Base-by-base conservation (phyloP, 805 yeast genomes). In the Starmerella kuoi region DNA sequence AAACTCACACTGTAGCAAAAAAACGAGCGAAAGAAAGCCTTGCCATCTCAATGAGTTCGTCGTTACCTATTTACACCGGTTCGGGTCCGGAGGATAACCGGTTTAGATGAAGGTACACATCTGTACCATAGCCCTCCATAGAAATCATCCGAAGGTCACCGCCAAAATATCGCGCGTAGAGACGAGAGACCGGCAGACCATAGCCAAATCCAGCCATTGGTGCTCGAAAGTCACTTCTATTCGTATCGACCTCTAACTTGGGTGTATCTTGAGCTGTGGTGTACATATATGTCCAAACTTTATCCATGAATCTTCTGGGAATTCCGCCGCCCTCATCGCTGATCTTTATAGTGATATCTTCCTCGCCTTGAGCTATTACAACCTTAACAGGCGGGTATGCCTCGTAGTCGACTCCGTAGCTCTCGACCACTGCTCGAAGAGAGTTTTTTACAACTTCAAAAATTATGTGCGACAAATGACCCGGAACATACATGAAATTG, bases 201-300 rank as follows among this genome's bases (percentile, higher is more conserved):
- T 85, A 87, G 23, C 95, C 95, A 51, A 81, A 79, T 0, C 95
- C 95, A 39, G 94, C 94, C 82, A 85, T 79, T 45, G 95, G 95
- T 1, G 94, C 94, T 57, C 74, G 73, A 63, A 81, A 79, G 45
- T 78, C 80, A 19, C 76, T 66, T 52, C 74, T 75, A 49, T 69
- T 67, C 31, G 64, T 59, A 31, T 75, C 79, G 2, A 73, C 70
- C 46, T 77, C 83, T 5, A 33, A n/a, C 19, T 67, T 70, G 0
- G 88, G 88, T 5, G 80, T 72, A 40, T 75, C 70, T 52, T 76
- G 76, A 37, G 86, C 94, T 0, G 95, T 82, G 3, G 95, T 86
- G 63, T 85, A 85, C 60, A 86, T 70, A 59, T 85, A 85, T 0
- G 94, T 82, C 95, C 94, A 86, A 34, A 85, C 81, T 49, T 81